Percentiles rank a stretch among this genome's conserved stretches.
These are phyloP conservation scores for Bacidia gigantensis DNA, from an alignment of 495 filamentous ascomycete species.

Conservation along the genomic window DNA sequence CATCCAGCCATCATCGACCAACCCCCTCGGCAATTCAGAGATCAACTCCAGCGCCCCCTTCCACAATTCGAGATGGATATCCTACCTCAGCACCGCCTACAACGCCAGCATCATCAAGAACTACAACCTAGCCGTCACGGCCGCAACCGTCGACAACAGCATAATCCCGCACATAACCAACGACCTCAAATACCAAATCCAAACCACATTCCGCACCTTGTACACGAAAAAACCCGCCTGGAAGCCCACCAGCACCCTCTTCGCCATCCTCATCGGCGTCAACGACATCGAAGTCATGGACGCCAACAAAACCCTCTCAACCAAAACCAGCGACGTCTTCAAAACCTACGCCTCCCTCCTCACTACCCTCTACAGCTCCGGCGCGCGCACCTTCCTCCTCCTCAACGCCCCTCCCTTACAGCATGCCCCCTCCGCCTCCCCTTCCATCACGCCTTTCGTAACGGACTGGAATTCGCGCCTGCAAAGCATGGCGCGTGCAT, in stretches of 20 bases:
- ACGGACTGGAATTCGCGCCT: constrained; percentile 4
- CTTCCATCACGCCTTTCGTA: neutral
- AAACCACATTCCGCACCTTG: constrained; percentile 1
- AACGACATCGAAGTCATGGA: constrained; percentile 7
- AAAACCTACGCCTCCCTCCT: neutral
- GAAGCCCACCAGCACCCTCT: constrained; percentile 3
- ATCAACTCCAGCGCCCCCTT: constrained; percentile 39
- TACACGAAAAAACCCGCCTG: neutral
- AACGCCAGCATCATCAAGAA: constrained; percentile 46
- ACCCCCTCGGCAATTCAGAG: constrained; percentile 44
- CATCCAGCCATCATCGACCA: constrained; percentile 41
- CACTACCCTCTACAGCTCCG: constrained; percentile 37
- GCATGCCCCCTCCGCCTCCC: constrained; percentile 17
- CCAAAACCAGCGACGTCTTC: neutral
- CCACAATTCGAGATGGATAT: constrained; percentile 51
- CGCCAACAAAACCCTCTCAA: neutral
- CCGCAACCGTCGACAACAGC: constrained; percentile 50
- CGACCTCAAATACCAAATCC: neutral
- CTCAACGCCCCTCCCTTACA: constrained; percentile 57
- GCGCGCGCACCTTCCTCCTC: constrained; percentile 59
- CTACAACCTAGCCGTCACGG: constrained; percentile 58
- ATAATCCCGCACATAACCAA: constrained; percentile 29
- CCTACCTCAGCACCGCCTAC: constrained; percentile 47
- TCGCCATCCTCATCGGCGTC: constrained; percentile 12
- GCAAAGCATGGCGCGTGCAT: neutral